These are phyloP conservation scores for Fusarium setosum DNA, from an alignment of 2,329 filamentous ascomycete genomes.

Conservation along the genomic window DNA sequence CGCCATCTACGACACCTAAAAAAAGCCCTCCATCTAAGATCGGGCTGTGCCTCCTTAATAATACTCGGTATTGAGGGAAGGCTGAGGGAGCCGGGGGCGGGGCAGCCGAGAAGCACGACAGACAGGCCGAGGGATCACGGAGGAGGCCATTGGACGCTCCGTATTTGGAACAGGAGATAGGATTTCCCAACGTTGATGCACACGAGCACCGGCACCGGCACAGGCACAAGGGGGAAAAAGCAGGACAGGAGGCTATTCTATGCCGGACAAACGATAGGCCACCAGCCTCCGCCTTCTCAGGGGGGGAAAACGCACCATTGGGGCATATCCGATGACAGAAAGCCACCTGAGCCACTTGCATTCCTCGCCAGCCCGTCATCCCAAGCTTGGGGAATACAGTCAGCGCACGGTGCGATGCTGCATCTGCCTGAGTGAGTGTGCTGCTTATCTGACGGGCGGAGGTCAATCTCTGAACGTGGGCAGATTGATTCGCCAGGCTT, in stretches of 20 bases:
- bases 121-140: background rate
- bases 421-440: background rate
- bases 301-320: too few species aligned
- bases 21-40: background rate
- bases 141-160: too few species aligned
- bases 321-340: background rate
- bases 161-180: too few species aligned
- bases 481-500: slow-evolving; percentile 47
- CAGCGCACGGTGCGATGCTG: slow-evolving; percentile 33
- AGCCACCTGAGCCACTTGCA: slow-evolving; percentile 12
- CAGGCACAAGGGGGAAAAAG: background rate
- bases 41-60: too few species aligned
- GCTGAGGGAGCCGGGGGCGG: background rate
- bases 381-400: slow-evolving; percentile 19
- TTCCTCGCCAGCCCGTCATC: slow-evolving; percentile 28
- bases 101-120: background rate
- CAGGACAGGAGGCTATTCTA: background rate
- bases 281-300: background rate
- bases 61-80: too few species aligned
- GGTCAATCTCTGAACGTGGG: slow-evolving; percentile 48
- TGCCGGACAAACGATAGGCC: background rate
- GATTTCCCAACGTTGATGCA: background rate
- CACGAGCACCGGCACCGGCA: background rate
- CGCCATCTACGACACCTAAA: background rate
- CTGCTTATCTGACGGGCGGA: slow-evolving; percentile 36